These are phyloP conservation scores for Zanthoxylum bungeanum DNA, from an alignment of 345 rosid species.

Conservation along the genomic window DNA sequence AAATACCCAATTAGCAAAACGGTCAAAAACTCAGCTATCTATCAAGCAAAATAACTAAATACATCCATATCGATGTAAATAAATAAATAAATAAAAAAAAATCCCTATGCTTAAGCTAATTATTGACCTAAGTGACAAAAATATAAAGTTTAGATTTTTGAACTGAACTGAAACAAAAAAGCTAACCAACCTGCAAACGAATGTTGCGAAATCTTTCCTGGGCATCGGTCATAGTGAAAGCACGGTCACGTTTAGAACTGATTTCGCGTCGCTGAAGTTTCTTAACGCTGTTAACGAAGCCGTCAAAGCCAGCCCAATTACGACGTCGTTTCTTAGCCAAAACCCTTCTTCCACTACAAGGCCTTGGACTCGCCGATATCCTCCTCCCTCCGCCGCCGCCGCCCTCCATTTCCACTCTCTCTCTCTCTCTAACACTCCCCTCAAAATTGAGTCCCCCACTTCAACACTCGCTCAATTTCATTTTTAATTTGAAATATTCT, in stretches of 20 bases:
- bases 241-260: constrained; percentile 66
- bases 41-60: not conserved
- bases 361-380: constrained; percentile 52
- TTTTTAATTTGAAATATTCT: not conserved
- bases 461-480: constrained; percentile 3
- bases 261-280: constrained; percentile 87
- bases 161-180: not conserved
- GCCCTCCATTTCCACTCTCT: constrained; percentile 24
- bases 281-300: constrained; percentile 68
- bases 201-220: constrained; percentile 87
- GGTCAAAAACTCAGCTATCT: not conserved
- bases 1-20: not conserved
- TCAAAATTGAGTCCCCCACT: not conserved
- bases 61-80: not conserved
- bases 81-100: no score
- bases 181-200: constrained; percentile 66
- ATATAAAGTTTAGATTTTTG: not conserved
- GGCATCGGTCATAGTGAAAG: constrained; percentile 73
- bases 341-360: constrained; percentile 57
- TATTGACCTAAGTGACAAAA: not conserved
- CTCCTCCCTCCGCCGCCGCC: constrained; percentile 33
- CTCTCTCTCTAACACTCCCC: not conserved
- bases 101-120: not conserved
- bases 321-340: constrained; percentile 55
- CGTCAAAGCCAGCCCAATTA: constrained; percentile 41